These are phyloP conservation scores for Malus sieversii DNA, from an alignment of 306 rosid genomes.

Conservation along the genomic window DNA sequence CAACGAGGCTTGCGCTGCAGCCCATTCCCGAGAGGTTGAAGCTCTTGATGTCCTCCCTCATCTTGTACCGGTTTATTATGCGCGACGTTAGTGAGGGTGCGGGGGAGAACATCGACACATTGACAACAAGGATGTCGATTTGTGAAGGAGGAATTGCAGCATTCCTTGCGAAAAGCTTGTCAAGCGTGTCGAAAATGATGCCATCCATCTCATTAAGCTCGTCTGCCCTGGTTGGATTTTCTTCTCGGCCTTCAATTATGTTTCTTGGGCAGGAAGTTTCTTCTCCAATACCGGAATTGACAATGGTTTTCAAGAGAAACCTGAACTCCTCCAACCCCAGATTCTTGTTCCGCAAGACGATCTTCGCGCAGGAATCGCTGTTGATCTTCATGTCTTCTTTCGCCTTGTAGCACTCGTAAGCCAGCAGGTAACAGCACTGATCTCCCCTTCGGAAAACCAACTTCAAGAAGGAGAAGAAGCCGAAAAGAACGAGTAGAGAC, in stretches of 20 bases:
- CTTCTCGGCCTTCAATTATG: slow-evolving; percentile 49
- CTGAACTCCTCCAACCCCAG: slow-evolving; percentile 59
- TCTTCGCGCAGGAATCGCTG: slow-evolving; percentile 34
- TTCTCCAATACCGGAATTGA: slow-evolving; percentile 72
- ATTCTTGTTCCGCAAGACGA: slow-evolving; percentile 47
- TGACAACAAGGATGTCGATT: slow-evolving; percentile 65
- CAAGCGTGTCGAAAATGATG: slow-evolving; percentile 60
- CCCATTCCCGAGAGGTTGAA: slow-evolving; percentile 89
- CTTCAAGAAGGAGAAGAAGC: slow-evolving; percentile 22
- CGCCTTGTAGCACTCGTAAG: slow-evolving; percentile 65
- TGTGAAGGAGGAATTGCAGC: slow-evolving; percentile 43
- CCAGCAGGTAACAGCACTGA: slow-evolving; percentile 58
- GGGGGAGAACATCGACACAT: slow-evolving; percentile 73
- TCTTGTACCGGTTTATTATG: slow-evolving; percentile 64
- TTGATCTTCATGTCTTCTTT: slow-evolving; percentile 44
- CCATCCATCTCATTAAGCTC: slow-evolving; percentile 58
- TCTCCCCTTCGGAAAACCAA: slow-evolving; percentile 36
- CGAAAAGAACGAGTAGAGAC: slow-evolving; percentile 24
- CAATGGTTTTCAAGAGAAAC: slow-evolving; percentile 54
- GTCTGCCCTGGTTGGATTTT: slow-evolving; percentile 26
- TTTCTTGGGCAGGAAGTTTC: slow-evolving; percentile 64
- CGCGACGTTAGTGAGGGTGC: slow-evolving; percentile 65
- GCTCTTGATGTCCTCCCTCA: slow-evolving; percentile 57
- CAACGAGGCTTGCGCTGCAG: slow-evolving; percentile 71
- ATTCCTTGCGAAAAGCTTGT: slow-evolving; percentile 40